A percentile compares a stretch with the other conserved stretches of the same genome.
phyloP scores from a whole-genome alignment of 2,329 filamentous ascomycete species.

The Hymenoscyphus fraxineus region DNA sequence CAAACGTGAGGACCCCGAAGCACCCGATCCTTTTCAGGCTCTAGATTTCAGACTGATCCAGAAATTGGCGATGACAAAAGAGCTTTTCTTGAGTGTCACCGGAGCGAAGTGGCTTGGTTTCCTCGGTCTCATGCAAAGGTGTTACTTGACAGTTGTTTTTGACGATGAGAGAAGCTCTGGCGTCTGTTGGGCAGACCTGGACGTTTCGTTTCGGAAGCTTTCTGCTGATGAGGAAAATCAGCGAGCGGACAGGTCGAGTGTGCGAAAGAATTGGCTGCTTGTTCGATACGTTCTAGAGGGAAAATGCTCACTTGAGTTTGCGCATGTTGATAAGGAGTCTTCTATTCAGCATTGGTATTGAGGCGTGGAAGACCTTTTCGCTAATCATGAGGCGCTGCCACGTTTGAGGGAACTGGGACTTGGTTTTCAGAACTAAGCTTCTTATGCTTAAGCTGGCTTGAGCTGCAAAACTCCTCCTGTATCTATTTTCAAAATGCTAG shows the following conservation, averaged over 20 bases:
- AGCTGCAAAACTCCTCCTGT: too few species aligned
- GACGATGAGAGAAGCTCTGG: not conserved
- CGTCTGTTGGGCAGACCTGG: not conserved
- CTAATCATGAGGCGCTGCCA: too few species aligned
- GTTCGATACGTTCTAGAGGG: too few species aligned
- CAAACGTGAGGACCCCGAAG: not conserved
- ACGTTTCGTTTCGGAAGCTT: not conserved
- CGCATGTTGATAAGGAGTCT: not conserved
- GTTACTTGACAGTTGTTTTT: not conserved
- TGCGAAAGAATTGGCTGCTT: too few species aligned
- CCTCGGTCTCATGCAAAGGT: too few species aligned
- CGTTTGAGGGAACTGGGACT: too few species aligned
- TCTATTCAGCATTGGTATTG: not conserved
- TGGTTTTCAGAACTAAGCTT: too few species aligned
- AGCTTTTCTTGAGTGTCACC: not conserved
- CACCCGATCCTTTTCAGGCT: not conserved
- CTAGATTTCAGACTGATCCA: not conserved
- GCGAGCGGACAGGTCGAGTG: not conserved
- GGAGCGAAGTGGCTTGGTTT: too few species aligned
- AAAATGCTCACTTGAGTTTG: not conserved
- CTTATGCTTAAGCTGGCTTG: too few species aligned
- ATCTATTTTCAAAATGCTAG: too few species aligned
- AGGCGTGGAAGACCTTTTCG: not conserved
- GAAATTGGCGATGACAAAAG: not conserved
- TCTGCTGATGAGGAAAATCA: not conserved